Conservation (phyloP, 805 yeast genomes). For the Candida silvatica region DNA sequence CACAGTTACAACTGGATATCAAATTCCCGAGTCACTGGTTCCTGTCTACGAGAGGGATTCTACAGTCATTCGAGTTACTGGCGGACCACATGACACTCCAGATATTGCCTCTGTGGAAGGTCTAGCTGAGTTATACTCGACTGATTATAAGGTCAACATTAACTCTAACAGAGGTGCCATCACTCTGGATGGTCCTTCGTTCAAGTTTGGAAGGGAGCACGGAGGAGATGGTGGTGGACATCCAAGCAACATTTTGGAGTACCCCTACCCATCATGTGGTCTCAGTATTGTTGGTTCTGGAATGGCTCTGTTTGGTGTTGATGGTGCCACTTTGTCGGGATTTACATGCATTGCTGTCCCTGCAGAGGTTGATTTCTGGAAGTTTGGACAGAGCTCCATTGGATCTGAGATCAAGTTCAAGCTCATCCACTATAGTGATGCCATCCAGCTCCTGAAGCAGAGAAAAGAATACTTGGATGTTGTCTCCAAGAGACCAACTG, state of each 20-base stretch:
- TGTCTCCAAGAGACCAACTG: constrained; percentile 9
- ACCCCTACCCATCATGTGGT: constrained; percentile 22
- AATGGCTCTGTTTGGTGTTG: constrained; percentile 20
- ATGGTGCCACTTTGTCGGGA: constrained; percentile 24
- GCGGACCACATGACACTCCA: constrained; percentile 24
- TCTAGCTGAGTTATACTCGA: constrained; percentile 12
- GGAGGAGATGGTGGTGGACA: constrained; percentile 26
- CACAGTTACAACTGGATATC: constrained; percentile 6
- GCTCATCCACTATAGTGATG: constrained; percentile 15
- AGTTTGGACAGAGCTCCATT: constrained; percentile 26
- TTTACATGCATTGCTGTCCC: constrained; percentile 21
- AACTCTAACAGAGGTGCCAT: constrained; percentile 24
- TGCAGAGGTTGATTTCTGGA: constrained; percentile 21
- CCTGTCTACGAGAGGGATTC: constrained; percentile 9
- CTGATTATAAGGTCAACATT: constrained; percentile 16
- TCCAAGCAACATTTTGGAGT: constrained; percentile 22
- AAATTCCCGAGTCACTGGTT: constrained; percentile 10
- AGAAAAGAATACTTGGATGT: constrained; percentile 12
- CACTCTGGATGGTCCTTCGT: constrained; percentile 22
- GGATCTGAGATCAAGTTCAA: constrained; percentile 16
- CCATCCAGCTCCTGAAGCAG: constrained; percentile 13
- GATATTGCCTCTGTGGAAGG: constrained; percentile 21
- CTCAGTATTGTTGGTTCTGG: constrained; percentile 20
- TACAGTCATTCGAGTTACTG: constrained; percentile 13
- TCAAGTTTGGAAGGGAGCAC: constrained; percentile 13